A percentile compares a stretch with the other conserved stretches of the same genome.
Evolutionary conservation across 2,329 filamentous ascomycete species (phyloP).

Genomic region (Claviceps sp.): DNA sequence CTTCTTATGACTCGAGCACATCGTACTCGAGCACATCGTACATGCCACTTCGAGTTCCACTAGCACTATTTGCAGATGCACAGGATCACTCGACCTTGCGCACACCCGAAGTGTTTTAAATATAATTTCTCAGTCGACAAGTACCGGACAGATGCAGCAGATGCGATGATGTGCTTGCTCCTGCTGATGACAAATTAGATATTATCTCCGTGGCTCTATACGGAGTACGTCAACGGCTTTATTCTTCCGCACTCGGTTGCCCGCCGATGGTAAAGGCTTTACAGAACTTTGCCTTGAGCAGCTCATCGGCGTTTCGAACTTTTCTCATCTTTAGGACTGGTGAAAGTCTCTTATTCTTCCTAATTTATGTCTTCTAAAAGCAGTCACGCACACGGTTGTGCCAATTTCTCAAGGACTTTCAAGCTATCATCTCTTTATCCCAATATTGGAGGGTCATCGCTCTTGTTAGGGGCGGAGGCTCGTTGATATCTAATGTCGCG

Average conservation of each 20-base stretch:
- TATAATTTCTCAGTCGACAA: neutral
- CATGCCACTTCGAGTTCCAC: constrained; percentile 13
- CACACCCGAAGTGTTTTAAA: neutral
- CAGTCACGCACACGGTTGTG: no score
- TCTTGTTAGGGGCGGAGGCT: no score
- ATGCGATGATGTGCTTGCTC: neutral
- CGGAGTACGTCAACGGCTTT: neutral
- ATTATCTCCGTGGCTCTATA: neutral
- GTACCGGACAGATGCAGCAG: neutral
- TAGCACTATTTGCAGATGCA: constrained; percentile 1
- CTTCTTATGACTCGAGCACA: constrained; percentile 23
- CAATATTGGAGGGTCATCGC: no score
- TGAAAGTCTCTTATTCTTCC: no score
- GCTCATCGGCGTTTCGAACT: neutral
- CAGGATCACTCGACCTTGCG: neutral
- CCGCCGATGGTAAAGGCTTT: constrained; percentile 1
- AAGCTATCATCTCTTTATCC: no score
- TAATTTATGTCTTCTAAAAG: no score
- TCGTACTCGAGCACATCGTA: constrained; percentile 25
- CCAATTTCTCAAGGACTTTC: no score
- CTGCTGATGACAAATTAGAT: neutral
- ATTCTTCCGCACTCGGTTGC: constrained; percentile 1
- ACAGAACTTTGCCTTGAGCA: constrained; percentile 7
- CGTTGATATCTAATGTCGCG: no score
- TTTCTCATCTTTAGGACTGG: no score